Base-by-base conservation (phyloP, 306 rosid genomes). In the Parietaria judaica region DNA sequence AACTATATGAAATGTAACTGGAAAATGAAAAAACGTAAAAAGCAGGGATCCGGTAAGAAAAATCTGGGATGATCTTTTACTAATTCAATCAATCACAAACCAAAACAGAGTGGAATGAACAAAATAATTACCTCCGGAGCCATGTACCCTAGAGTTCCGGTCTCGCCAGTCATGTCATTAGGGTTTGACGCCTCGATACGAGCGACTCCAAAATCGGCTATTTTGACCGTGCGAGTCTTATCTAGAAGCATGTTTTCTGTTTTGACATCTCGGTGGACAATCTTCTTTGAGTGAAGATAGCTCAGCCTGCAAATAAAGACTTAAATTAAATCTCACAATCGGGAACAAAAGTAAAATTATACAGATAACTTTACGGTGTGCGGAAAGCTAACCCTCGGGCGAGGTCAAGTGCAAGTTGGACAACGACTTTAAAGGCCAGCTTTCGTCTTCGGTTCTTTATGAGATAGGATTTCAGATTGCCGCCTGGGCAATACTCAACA, bases 141-240 rank as follows among this genome's bases (percentile, higher is more conserved):
- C 98, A 92, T 82, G 69, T 92, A 92, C 60, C 92, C 95, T 9
- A 91, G 85, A 59, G 90, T 88, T 84, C 96, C 95, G 7, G 98
- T 92, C 81, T 92, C 98, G 15, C 98, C 98, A 11, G 98, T 92
- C 98, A 92, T 92, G 75, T 92, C 98, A 63, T 92, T 83, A 68
- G 98, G 98, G 82, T 92, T 92, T 55, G 98, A 92, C 35, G 98
- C 98, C 80, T 92, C 98, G 0, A 92, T 77, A 38, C 96, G 98
- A 79, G 98, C 98, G 68, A 92, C 98, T n/a, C 98, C 98, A 54
- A 92, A 92, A 66, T 92, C 96, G 0, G 98, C 98, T 76, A 92
- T 88, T 69, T 92, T 92, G 55, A 92, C 77, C 5, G 90, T 84
- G 16, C 98, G 81, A 2, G 90, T 80, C 85, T 92, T 92, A 80